Base-by-base conservation (phyloP, 192 early-diverging fungal genomes). In the Coemansia sp. region DNA sequence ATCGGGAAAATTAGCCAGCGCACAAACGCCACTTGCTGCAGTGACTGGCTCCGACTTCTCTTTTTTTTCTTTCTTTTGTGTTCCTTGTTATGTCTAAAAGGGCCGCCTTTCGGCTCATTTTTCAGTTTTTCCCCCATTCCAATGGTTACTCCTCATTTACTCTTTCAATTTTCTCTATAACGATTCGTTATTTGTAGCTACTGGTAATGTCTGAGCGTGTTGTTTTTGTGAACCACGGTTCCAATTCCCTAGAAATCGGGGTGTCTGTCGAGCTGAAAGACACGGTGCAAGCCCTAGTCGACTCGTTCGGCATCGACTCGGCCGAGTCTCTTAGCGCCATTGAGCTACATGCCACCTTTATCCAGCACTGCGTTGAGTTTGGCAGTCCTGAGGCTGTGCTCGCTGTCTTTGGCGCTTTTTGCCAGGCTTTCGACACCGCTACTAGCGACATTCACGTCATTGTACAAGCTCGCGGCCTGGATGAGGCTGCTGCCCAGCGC, bases 361-460 rank as follows among this genome's bases (percentile, higher is more conserved):
- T 76, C 36, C 29, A 70, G 20, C 42, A 66, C 38, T 70, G 74
- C 31, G 67, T 62, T 18, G 29, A 68, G 5, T 27, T 31, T 4
- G 61, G 61, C 63, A 70, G 55, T 54, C 10, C 61, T 1, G 34
- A 27, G 15, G 60, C 24, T 38, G 68, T 49, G 1, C 41, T 71
- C 11, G 55, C n/a, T 10, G 51, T 77, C 15, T 63, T 71, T n/a
- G 27, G 51, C 18, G 38, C 61, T 2, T 54, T 77, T 51, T 52
- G 31, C 38, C 11, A 38, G 2, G 15, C 43, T 16, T 54, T 38
- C 24, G 31, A 20, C n/a, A 52, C 34, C 5, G 13, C 20, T 41
- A 41, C 33, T 34, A 61, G 46, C 9, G 55, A 68, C 33, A 75
- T 79, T 31, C 78, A 79, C 52, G 52, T 42, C 12, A 66, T 62